These are phyloP conservation scores for Clarireedia monteithiana DNA, from an alignment of 2,329 filamentous ascomycete species.

Conservation along the genomic window DNA sequence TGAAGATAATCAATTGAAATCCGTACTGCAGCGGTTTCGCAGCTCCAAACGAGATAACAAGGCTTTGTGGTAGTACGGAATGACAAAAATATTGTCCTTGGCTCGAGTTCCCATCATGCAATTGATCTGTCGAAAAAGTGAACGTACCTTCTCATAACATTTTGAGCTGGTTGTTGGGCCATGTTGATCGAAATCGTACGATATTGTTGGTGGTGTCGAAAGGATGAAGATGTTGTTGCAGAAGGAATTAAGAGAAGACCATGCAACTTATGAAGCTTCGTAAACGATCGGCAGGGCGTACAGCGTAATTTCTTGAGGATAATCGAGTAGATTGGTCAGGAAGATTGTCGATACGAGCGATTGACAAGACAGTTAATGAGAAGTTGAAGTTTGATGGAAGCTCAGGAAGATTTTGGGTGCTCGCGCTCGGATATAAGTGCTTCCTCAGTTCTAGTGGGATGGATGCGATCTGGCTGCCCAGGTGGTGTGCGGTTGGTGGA, in stretches of 20 bases:
- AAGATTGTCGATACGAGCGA: slow-evolving; percentile 20
- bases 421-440: neutral
- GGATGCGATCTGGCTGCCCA: neutral
- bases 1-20: neutral
- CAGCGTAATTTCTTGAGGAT: neutral
- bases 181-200: slow-evolving; percentile 15
- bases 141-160: slow-evolving; percentile 38
- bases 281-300: neutral
- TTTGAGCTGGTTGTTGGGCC: slow-evolving; percentile 30
- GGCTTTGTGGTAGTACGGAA: neutral
- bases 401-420: neutral
- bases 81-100: neutral
- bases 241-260: slow-evolving; percentile 10
- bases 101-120: neutral
- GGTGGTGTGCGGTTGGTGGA: neutral
- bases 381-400: neutral
- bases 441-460: neutral
- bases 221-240: neutral
- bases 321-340: slow-evolving; percentile 6
- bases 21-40: neutral
- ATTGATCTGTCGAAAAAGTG: neutral
- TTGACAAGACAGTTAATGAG: slow-evolving; percentile 3
- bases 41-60: neutral
- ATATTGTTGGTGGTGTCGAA: neutral
- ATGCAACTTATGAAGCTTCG: slow-evolving; percentile 19